Evolutionary conservation across 2,329 filamentous ascomycete species (phyloP).

Genomic region (Aspergillus aculeatus): DNA sequence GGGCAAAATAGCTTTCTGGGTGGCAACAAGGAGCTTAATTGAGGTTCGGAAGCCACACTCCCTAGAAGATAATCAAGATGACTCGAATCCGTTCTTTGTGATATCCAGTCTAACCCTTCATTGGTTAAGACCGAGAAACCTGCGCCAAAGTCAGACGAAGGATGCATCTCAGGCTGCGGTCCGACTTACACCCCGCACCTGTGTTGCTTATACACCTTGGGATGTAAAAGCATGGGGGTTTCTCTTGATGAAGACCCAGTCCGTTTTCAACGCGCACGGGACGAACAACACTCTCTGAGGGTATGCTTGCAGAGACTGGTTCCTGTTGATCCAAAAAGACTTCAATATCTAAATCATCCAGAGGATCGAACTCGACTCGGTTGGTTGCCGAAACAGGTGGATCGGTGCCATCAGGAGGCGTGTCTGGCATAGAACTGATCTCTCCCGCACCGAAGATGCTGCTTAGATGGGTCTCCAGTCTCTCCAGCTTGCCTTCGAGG

Average conservation of each 20-base stretch:
- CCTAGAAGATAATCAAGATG: background rate
- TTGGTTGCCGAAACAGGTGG: background rate
- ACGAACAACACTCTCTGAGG: background rate
- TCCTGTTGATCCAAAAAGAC: background rate
- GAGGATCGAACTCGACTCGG: background rate
- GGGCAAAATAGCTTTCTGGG: constrained; percentile 10
- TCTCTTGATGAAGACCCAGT: background rate
- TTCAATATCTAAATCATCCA: background rate
- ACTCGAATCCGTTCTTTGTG: constrained; percentile 9
- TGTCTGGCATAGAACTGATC: background rate
- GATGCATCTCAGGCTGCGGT: background rate
- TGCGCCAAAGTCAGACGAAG: background rate
- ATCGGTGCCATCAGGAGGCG: background rate
- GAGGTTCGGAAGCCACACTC: background rate
- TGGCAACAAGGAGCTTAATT: constrained; percentile 12
- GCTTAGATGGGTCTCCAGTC: constrained; percentile 16
- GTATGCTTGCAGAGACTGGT: background rate
- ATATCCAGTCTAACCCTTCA: constrained; percentile 18
- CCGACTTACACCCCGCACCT: constrained; percentile 9
- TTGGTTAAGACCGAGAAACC: constrained; percentile 12
- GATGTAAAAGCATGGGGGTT: constrained; percentile 7
- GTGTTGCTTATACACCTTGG: constrained; percentile 13
- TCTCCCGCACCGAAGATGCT: constrained; percentile 10
- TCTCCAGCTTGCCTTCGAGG: constrained; percentile 17
- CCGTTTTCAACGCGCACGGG: background rate